Evolutionary conservation across 2,329 filamentous ascomycete species (phyloP).

Genomic region (Cladophialophora yegresii): DNA sequence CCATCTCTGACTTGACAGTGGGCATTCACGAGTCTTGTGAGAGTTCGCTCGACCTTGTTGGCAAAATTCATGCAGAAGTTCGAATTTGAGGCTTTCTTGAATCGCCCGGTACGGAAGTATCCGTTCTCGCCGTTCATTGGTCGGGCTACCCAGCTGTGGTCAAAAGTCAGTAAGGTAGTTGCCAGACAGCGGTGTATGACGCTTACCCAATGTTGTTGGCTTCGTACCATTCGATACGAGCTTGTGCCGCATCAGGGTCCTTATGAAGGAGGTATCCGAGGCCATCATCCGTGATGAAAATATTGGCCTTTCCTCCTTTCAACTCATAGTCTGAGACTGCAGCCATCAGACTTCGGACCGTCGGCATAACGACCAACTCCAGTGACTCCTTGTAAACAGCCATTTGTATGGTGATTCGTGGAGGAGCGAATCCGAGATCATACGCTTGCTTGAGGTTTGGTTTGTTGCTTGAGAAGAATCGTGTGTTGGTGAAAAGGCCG

Average conservation of each 20-base stretch:
- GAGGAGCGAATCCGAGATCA: constrained; percentile 33
- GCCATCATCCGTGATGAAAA: constrained; percentile 46
- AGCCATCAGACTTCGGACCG: constrained; percentile 57
- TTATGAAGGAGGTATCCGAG: constrained; percentile 40
- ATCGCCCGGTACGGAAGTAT: constrained; percentile 41
- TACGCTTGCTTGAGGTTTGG: constrained; percentile 74
- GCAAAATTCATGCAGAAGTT: constrained; percentile 26
- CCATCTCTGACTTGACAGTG: constrained; percentile 23
- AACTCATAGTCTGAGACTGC: constrained; percentile 64
- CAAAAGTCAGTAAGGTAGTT: constrained; percentile 14
- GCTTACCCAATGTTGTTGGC: constrained; percentile 50
- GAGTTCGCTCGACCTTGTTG: constrained; percentile 21
- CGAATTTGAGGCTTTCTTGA: constrained; percentile 26
- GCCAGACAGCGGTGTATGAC: constrained; percentile 15
- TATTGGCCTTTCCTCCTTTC: constrained; percentile 46
- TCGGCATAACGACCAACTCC: constrained; percentile 63
- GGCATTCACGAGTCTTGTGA: constrained; percentile 23
- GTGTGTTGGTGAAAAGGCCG: constrained; percentile 49
- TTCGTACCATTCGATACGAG: constrained; percentile 52
- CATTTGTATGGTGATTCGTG: constrained; percentile 72
- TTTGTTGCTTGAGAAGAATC: constrained; percentile 71
- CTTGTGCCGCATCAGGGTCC: constrained; percentile 38
- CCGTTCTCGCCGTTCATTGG: constrained; percentile 48
- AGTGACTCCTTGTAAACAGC: constrained; percentile 87
- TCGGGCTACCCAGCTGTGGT: constrained; percentile 46